phyloP scores from a whole-genome alignment of 345 rosid genomes.

The Bretschneidera sinensis region DNA sequence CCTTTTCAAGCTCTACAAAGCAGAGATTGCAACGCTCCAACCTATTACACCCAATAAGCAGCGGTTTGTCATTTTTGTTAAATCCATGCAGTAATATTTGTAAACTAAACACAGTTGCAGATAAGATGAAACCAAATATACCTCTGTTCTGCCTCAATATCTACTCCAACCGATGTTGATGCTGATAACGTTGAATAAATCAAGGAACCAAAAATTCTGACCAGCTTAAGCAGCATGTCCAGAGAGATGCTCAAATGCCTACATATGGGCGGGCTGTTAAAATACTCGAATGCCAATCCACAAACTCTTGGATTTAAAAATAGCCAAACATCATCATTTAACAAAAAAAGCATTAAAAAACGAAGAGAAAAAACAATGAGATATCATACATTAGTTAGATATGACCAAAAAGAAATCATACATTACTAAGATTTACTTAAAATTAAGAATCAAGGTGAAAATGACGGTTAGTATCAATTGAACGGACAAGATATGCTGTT shows the following conservation, averaged over 20 bases:
- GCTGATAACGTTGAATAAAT: constrained; percentile 78
- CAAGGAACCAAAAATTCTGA: constrained; percentile 73
- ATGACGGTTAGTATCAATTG: no score
- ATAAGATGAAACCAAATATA: constrained; percentile 17
- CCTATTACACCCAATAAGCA: constrained; percentile 30
- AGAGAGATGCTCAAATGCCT: constrained; percentile 84
- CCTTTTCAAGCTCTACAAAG: constrained; percentile 86
- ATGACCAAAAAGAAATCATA: no score
- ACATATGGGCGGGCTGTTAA: constrained; percentile 16
- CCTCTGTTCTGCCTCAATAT: constrained; percentile 99
- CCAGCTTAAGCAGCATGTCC: constrained; percentile 84
- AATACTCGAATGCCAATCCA: neutral
- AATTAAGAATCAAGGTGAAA: no score
- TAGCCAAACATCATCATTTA: neutral
- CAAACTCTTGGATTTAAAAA: neutral
- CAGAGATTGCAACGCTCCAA: constrained; percentile 80
- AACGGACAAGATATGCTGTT: no score
- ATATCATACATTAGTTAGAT: neutral
- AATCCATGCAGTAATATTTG: neutral
- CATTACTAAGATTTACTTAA: no score
- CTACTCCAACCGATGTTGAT: constrained; percentile 83
- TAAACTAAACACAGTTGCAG: neutral
- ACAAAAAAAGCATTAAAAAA: no score
- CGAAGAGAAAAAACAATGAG: no score
- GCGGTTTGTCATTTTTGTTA: constrained; percentile 2